Base-by-base conservation (phyloP, 768 basidiomycete genomes). In the Ephemerocybe angulata region DNA sequence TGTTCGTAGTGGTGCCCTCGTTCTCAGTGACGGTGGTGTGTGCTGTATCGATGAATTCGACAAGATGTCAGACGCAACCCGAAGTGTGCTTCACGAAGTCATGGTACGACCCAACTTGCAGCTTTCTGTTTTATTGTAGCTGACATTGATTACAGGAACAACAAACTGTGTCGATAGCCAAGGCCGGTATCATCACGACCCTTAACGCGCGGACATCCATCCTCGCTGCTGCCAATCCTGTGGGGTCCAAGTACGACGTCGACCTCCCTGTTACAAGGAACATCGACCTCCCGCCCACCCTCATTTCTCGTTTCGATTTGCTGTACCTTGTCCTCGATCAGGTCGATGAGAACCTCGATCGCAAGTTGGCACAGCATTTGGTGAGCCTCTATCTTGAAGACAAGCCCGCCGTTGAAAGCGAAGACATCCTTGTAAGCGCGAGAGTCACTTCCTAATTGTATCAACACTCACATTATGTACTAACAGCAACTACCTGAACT, bases 1-100 rank as follows among this genome's bases (percentile, higher is more conserved):
- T 31, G 46, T 19, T 47, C 50, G 6, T 54, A 93, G 93, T 74
- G 95, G 95, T 57, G 95, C 95, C 0, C 83, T 98, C 11, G 95
- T 97, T 1, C 72, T 98, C 56, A 92, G 90, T 66, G 96, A 98
- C 60, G 96, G 96, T 1, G 96, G 95, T 67, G 93, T 98, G 4
- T 98, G 94, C 67, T 98, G 96, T 66, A 98, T 98, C 61, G 96
- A 98, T 62, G 96, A 98, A 71, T 98, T 99, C 62, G 97, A 99
- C 74, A 99, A 99, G 71, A 99, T 99, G 97, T 94, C 95, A 31
- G 88, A 98, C 57, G 84, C 91, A 4, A 98, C 97, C 41, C 87
- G 97, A 44, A 98, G 97, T 66, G 96, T 98, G 8, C 82, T 99
- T 42, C 97, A 99, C 71, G 96, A 98, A 84, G 95, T 97, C 15